Conservation (phyloP, 2,329 filamentous ascomycete genomes). For the Pestalotiopsis sp. region DNA sequence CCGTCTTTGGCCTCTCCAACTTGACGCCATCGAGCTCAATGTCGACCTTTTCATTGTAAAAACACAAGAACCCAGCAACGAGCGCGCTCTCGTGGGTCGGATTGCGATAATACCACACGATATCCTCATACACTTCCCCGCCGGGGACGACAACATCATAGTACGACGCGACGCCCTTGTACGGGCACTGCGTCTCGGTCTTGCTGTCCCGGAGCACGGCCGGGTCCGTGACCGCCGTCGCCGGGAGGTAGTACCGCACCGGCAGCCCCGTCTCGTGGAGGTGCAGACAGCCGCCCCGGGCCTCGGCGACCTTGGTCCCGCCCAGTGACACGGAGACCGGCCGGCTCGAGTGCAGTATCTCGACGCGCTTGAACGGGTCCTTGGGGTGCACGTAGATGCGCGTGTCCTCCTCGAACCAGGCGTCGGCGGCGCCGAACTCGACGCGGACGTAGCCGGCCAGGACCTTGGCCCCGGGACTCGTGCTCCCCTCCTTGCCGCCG, state of each 20-base stretch:
- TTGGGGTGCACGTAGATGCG: conserved; percentile 65
- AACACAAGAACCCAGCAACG: conserved; percentile 60
- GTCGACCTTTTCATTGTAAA: conserved; percentile 71
- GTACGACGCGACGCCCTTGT: conserved; percentile 68
- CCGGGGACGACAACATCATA: conserved; percentile 53
- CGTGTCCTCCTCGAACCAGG: conserved; percentile 58
- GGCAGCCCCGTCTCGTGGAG: conserved; percentile 63
- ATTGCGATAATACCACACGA: conserved; percentile 64
- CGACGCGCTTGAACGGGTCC: conserved; percentile 67
- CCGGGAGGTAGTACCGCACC: conserved; percentile 60
- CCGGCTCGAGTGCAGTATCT: conserved; percentile 58
- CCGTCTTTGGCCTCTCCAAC: conserved; percentile 30
- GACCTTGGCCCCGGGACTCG: conserved; percentile 9
- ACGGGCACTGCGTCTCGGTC: conserved; percentile 62
- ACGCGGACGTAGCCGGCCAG: conserved; percentile 25
- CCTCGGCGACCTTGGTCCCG: conserved; percentile 40
- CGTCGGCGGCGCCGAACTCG: conserved; percentile 26
- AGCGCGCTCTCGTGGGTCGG: conserved; percentile 58
- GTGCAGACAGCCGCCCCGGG: conserved; percentile 51
- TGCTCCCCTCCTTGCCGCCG: conserved; percentile 7
- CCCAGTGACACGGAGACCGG: conserved; percentile 44
- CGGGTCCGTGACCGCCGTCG: conserved; percentile 46
- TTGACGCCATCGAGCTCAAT: conserved; percentile 56
- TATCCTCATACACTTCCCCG: conserved; percentile 36
- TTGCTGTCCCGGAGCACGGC: conserved; percentile 48